These are phyloP conservation scores for Hura crepitans DNA, from an alignment of 441 rosid genomes.

Conservation along the genomic window DNA sequence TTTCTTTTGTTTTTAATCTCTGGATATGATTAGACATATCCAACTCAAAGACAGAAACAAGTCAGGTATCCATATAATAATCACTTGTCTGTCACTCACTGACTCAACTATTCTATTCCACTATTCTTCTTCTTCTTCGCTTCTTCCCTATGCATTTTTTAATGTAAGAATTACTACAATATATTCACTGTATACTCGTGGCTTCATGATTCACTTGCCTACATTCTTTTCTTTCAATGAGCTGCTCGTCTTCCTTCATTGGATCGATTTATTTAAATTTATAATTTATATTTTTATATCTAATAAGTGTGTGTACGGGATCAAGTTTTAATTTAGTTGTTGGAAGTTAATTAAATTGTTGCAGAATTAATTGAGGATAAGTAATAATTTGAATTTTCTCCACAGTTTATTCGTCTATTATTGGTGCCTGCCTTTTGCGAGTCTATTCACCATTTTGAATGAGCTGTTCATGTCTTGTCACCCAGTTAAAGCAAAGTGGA, in stretches of 20 bases:
- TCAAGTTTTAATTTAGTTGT: too few relatives aligned
- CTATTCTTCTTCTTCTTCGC: too few relatives aligned
- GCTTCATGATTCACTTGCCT: too few relatives aligned
- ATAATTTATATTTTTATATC: too few relatives aligned
- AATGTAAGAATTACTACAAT: background rate
- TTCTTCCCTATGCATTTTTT: slow-evolving; percentile 31
- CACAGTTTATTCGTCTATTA: slow-evolving; percentile 36
- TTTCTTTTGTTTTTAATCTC: too few relatives aligned
- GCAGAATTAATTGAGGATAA: too few relatives aligned
- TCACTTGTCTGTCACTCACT: slow-evolving; percentile 34
- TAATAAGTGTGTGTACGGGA: too few relatives aligned
- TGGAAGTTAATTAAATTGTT: background rate
- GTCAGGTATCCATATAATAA: slow-evolving; percentile 19
- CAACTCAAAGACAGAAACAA: slow-evolving; percentile 21
- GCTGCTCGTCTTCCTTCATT: too few relatives aligned
- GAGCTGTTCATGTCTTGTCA: slow-evolving; percentile 64
- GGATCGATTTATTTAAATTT: too few relatives aligned
- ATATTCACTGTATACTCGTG: too few relatives aligned
- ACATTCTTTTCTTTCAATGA: slow-evolving; percentile 1
- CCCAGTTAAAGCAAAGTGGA: slow-evolving; percentile 9
- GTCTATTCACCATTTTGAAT: slow-evolving; percentile 49
- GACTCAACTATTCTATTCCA: too few relatives aligned
- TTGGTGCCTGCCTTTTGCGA: slow-evolving; percentile 44
- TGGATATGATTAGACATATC: slow-evolving; percentile 32
- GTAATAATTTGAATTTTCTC: background rate